A percentile compares a stretch with the other conserved stretches of the same genome.
Conservation (phyloP, 164 flowering plant species). For the Pachysandra terminalis region DNA sequence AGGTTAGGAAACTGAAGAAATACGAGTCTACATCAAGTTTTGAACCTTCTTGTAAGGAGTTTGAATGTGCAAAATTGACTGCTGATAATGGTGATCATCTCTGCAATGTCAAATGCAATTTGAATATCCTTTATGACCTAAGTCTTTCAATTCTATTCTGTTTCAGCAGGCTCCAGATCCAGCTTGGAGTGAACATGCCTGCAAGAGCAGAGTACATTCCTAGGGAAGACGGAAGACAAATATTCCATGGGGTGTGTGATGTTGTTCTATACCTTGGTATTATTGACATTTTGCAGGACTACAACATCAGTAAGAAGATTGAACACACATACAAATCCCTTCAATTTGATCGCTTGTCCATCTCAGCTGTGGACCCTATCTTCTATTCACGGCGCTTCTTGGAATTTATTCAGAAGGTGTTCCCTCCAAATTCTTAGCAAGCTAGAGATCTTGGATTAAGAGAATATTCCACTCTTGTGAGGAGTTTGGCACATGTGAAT, state of each 20-base stretch:
- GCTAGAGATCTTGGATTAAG: slow-evolving; percentile 1
- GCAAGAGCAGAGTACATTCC: slow-evolving; percentile 83
- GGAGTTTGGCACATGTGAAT: too few relatives aligned
- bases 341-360: slow-evolving; percentile 83
- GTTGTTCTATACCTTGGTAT: slow-evolving; percentile 89
- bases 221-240: slow-evolving; percentile 35
- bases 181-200: slow-evolving; percentile 99
- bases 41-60: too few relatives aligned
- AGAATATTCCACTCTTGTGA: background rate
- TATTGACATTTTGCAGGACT: slow-evolving; percentile 93
- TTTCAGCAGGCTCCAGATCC: slow-evolving; percentile 79
- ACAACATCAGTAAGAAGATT: slow-evolving; percentile 86
- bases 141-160: background rate
- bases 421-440: slow-evolving; percentile 51
- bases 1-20: too few relatives aligned
- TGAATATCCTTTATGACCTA: too few relatives aligned
- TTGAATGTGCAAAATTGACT: too few relatives aligned
- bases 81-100: too few relatives aligned
- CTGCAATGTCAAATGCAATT: too few relatives aligned
- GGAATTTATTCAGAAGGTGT: slow-evolving; percentile 71
- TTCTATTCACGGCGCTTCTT: slow-evolving; percentile 80
- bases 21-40: too few relatives aligned
- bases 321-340: slow-evolving; percentile 92
- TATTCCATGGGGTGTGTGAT: slow-evolving; percentile 68
- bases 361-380: slow-evolving; percentile 91